phyloP scores from a whole-genome alignment of 1,139 yeast species.

The Spencermartinsiella ligniputridi region DNA sequence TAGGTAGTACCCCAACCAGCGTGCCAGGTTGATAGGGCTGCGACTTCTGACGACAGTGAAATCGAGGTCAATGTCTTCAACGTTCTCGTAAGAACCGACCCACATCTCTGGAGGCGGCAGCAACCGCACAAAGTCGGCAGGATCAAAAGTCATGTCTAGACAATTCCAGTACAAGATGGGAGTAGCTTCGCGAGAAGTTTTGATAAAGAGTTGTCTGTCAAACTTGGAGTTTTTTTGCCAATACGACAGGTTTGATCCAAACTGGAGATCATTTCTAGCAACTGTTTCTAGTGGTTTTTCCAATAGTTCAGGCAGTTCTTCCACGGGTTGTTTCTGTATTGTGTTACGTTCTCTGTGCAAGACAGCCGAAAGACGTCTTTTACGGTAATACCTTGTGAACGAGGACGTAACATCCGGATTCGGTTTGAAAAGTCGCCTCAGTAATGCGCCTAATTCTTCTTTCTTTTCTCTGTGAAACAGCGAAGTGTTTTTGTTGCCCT shows the following conservation, averaged over 20 bases:
- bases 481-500: no score
- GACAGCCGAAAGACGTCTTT: neutral
- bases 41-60: conserved; percentile 44
- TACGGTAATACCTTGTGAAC: conserved; percentile 6
- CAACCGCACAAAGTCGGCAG: conserved; percentile 32
- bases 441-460: neutral
- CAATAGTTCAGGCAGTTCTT: neutral
- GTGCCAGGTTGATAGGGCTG: conserved; percentile 42
- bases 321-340: neutral
- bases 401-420: conserved; percentile 6
- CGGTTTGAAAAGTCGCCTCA: conserved; percentile 6
- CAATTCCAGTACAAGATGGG: conserved; percentile 33
- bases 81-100: conserved; percentile 13
- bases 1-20: conserved; percentile 49
- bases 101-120: conserved; percentile 25
- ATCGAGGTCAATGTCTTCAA: conserved; percentile 21
- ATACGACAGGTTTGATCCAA: neutral
- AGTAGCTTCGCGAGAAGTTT: conserved; percentile 15
- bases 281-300: neutral
- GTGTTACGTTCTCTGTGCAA: neutral
- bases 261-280: neutral
- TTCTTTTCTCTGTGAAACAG: no score
- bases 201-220: neutral
- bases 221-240: neutral
- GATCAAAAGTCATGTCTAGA: conserved; percentile 27